Evolutionary conservation across 192 early-diverging fungal species (phyloP).

Genomic region (Backusella parvicylindrica): DNA sequence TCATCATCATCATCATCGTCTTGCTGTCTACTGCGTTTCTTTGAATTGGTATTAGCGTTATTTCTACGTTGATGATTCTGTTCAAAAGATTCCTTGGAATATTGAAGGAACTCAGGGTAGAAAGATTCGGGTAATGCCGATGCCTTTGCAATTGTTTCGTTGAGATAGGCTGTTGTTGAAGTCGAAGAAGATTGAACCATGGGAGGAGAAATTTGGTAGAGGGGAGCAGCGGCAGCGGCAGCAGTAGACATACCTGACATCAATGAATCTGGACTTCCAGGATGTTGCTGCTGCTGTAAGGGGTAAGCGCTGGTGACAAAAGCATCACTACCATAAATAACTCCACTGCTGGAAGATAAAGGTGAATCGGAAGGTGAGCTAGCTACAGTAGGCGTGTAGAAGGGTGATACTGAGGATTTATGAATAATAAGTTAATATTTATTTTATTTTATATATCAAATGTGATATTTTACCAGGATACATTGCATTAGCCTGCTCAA

Average conservation of each 20-base stretch:
- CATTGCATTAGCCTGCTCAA: slow-evolving; percentile 6
- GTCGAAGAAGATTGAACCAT: slow-evolving; percentile 18
- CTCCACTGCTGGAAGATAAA: background rate
- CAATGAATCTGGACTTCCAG: slow-evolving; percentile 25
- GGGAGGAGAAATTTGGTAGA: slow-evolving; percentile 13
- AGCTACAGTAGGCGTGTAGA: slow-evolving; percentile 9
- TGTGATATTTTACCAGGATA: slow-evolving; percentile 22
- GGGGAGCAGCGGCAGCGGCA: slow-evolving; percentile 13
- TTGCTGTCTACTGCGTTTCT: slow-evolving; percentile 12
- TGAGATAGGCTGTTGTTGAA: slow-evolving; percentile 23
- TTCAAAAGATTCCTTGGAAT: slow-evolving; percentile 37
- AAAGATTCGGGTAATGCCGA: slow-evolving; percentile 35
- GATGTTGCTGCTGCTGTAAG: slow-evolving; percentile 8
- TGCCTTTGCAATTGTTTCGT: slow-evolving; percentile 37
- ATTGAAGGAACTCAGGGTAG: slow-evolving; percentile 36
- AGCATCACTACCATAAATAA: background rate
- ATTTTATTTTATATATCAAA: background rate
- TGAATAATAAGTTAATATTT: background rate
- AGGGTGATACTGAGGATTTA: background rate
- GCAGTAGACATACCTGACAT: slow-evolving; percentile 13
- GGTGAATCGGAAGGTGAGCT: background rate
- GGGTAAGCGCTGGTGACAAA: background rate
- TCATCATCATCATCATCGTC: slow-evolving; percentile 7
- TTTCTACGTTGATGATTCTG: slow-evolving; percentile 18
- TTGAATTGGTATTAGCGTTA: slow-evolving; percentile 8